phyloP scores from a whole-genome alignment of 73 alveolate species.

The Stentor roeselii region DNA sequence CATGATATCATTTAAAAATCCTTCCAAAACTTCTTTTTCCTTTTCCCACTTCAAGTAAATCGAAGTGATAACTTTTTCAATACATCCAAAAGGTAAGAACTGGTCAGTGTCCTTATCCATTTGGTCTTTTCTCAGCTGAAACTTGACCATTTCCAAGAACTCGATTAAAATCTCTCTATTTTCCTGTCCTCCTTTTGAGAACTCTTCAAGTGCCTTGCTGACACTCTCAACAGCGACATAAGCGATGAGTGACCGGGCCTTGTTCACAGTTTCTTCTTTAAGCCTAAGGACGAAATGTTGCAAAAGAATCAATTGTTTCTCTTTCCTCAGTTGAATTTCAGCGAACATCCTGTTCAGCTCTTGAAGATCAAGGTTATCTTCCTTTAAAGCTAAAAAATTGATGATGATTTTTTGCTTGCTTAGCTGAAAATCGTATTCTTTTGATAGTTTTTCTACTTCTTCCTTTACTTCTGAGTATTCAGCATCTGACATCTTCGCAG shows the following conservation, averaged over 20 bases:
- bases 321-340: neutral
- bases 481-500: constrained; percentile 4
- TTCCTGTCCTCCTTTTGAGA: neutral
- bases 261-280: neutral
- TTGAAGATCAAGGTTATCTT: neutral
- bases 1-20: neutral
- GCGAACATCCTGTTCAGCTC: constrained; percentile 17
- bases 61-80: neutral
- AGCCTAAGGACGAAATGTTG: neutral
- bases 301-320: neutral
- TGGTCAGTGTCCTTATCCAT: neutral
- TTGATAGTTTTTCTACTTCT: neutral
- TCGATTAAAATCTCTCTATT: neutral
- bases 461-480: neutral
- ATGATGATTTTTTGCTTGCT: neutral
- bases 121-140: neutral
- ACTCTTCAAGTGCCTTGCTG: neutral
- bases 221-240: neutral
- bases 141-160: neutral
- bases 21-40: neutral
- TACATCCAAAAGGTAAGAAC: neutral
- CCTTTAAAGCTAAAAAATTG: constrained; percentile 9
- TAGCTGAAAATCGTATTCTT: neutral
- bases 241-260: neutral
- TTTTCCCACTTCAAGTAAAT: constrained; percentile 3